Evolutionary conservation across 345 rosid species (phyloP).

Genomic region (Cardamine resedifolia): DNA sequence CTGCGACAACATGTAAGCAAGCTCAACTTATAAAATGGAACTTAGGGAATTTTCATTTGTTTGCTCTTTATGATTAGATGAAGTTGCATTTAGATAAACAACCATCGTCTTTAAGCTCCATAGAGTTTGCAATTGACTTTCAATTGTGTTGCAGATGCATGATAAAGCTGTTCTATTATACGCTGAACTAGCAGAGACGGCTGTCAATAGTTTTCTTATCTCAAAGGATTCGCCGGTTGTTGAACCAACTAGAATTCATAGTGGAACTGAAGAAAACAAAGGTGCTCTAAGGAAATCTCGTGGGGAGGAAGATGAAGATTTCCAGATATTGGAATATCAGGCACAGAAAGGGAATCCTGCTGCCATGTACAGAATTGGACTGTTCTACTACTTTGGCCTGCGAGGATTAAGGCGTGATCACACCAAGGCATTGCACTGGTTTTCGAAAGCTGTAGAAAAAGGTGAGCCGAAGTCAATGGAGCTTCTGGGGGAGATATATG

Average conservation of each 20-base stretch:
- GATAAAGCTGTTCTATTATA: conserved; percentile 79
- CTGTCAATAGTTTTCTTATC: conserved; percentile 84
- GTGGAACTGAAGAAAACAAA: conserved; percentile 95
- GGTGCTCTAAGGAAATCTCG: conserved; percentile 81
- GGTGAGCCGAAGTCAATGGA: conserved; percentile 96
- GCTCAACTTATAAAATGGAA: neutral
- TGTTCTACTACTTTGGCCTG: conserved; percentile 91
- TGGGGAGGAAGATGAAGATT: conserved; percentile 99
- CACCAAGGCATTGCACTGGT: conserved; percentile 85
- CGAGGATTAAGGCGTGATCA: conserved; percentile 95
- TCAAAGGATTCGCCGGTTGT: conserved; percentile 89
- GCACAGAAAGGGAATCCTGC: conserved; percentile 93
- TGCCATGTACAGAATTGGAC: conserved; percentile 88
- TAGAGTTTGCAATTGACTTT: conserved; percentile 24
- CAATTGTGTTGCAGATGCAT: conserved; percentile 59
- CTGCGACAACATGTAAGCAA: conserved; percentile 85
- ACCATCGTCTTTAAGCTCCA: neutral
- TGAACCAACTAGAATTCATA: conserved; percentile 88
- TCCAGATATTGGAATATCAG: conserved; percentile 93
- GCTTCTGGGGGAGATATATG: conserved; percentile 96
- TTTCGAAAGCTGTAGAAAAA: conserved; percentile 79
- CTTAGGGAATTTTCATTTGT: neutral
- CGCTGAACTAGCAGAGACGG: conserved; percentile 88
- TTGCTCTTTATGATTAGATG: neutral
- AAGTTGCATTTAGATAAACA: neutral